A percentile compares a stretch with the other conserved stretches of the same genome.
phyloP scores from a whole-genome alignment of 2,329 filamentous ascomycete genomes.

The Botrytis medusae region DNA sequence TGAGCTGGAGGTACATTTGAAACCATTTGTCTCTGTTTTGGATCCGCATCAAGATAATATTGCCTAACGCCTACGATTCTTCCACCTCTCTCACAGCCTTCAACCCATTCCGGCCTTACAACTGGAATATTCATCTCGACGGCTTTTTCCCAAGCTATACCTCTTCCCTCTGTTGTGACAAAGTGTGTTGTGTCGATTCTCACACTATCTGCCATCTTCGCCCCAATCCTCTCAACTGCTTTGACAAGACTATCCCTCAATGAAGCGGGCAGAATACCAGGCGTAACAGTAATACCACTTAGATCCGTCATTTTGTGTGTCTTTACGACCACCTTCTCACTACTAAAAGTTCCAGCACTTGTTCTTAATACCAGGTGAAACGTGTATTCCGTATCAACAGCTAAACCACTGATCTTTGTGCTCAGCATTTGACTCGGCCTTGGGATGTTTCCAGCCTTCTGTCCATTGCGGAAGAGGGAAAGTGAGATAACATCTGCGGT shows the following conservation, averaged over 20 bases:
- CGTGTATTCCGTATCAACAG: slow-evolving; percentile 93
- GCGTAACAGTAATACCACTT: slow-evolving; percentile 90
- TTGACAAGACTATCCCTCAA: slow-evolving; percentile 70
- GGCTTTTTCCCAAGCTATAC: slow-evolving; percentile 91
- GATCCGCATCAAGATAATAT: slow-evolving; percentile 89
- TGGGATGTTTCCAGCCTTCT: slow-evolving; percentile 94
- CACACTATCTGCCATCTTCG: slow-evolving; percentile 84
- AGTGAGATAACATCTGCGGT: slow-evolving; percentile 89
- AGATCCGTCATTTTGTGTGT: slow-evolving; percentile 99
- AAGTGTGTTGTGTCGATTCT: slow-evolving; percentile 98
- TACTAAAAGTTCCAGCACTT: slow-evolving; percentile 81
- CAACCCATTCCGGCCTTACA: slow-evolving; percentile 94
- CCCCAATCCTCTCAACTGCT: slow-evolving; percentile 85
- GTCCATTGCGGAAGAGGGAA: slow-evolving; percentile 90
- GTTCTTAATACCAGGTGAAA: slow-evolving; percentile 93
- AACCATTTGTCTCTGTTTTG: slow-evolving; percentile 39
- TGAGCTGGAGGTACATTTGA: slow-evolving; percentile 24
- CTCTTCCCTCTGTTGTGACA: slow-evolving; percentile 90
- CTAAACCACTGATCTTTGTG: slow-evolving; percentile 94
- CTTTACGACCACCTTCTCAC: slow-evolving; percentile 78
- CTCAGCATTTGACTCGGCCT: slow-evolving; percentile 82
- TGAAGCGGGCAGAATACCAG: slow-evolving; percentile 75
- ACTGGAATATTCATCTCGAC: slow-evolving; percentile 98
- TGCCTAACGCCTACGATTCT: slow-evolving; percentile 91
- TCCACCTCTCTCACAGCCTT: slow-evolving; percentile 91